phyloP scores from a whole-genome alignment of 78 protist species.

The Chrysochromulina parva region DNA sequence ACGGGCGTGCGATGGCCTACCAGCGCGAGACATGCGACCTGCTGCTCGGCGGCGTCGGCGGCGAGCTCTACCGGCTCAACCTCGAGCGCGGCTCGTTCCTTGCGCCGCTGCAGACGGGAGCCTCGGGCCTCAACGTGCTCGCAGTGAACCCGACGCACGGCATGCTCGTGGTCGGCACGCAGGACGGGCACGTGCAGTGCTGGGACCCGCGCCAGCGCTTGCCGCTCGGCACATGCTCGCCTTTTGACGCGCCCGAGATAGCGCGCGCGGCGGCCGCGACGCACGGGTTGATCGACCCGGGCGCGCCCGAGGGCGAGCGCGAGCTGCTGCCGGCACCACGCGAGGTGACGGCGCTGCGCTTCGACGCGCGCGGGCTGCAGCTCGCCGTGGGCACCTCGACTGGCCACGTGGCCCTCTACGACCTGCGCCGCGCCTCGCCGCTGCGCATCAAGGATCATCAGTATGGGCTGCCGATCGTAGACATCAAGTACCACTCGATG shows the following conservation, averaged over 20 bases:
- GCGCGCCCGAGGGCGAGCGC: too few relatives aligned
- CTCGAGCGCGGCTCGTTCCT: constrained; percentile 87
- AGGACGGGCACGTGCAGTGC: constrained; percentile 48
- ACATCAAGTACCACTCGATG: constrained; percentile 63
- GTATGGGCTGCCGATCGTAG: constrained; percentile 76
- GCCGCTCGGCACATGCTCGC: not conserved
- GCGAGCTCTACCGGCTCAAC: constrained; percentile 76
- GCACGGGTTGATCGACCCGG: too few relatives aligned
- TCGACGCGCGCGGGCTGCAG: constrained; percentile 68
- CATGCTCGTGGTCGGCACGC: constrained; percentile 61
- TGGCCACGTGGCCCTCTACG: constrained; percentile 86
- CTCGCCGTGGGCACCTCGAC: constrained; percentile 82
- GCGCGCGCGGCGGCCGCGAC: too few relatives aligned
- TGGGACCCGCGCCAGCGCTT: constrained; percentile 46
- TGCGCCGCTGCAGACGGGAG: constrained; percentile 60
- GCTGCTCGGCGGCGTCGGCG: constrained; percentile 27
- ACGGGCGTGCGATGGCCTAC: constrained; percentile 88
- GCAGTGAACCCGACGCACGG: constrained; percentile 40
- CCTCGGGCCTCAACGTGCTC: constrained; percentile 58
- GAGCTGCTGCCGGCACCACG: too few relatives aligned
- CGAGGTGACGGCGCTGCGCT: constrained; percentile 38
- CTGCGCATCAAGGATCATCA: constrained; percentile 79
- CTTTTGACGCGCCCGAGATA: not conserved
- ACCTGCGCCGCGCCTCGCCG: constrained; percentile 71
- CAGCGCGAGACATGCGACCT: constrained; percentile 75